Evolutionary conservation across 352 stramenopile species (phyloP).

Genomic region (Phytophthora pluvialis): DNA sequence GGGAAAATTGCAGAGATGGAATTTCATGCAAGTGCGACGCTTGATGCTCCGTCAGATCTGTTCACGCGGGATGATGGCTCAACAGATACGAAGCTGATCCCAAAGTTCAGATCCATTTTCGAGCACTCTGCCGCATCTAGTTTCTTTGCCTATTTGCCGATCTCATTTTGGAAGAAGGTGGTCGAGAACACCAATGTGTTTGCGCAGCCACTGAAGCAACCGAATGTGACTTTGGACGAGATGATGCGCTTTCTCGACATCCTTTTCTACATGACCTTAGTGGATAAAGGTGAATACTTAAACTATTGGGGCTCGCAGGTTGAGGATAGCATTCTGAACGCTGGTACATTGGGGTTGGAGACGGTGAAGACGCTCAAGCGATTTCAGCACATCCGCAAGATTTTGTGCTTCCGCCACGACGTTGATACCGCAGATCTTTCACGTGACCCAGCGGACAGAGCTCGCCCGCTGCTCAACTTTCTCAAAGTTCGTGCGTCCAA

Average conservation of each 20-base stretch:
- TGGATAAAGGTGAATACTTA: neutral
- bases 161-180: neutral
- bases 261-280: neutral
- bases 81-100: too few relatives aligned
- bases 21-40: too few relatives aligned
- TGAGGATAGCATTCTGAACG: neutral
- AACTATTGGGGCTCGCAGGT: neutral
- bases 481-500: neutral
- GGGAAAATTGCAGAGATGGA: too few relatives aligned
- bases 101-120: neutral
- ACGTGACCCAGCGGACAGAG: neutral
- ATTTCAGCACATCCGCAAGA: neutral
- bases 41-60: too few relatives aligned
- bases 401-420: neutral
- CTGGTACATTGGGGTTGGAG: neutral
- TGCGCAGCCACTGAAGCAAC: neutral
- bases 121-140: neutral
- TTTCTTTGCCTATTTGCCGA: neutral
- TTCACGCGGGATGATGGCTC: too few relatives aligned
- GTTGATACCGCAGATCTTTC: neutral
- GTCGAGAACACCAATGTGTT: neutral
- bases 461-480: neutral
- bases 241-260: neutral
- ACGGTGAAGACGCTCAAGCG: neutral
- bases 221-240: neutral